These are phyloP conservation scores for Aspergillus heteromorphus DNA, from an alignment of 495 filamentous ascomycete species.

Conservation along the genomic window DNA sequence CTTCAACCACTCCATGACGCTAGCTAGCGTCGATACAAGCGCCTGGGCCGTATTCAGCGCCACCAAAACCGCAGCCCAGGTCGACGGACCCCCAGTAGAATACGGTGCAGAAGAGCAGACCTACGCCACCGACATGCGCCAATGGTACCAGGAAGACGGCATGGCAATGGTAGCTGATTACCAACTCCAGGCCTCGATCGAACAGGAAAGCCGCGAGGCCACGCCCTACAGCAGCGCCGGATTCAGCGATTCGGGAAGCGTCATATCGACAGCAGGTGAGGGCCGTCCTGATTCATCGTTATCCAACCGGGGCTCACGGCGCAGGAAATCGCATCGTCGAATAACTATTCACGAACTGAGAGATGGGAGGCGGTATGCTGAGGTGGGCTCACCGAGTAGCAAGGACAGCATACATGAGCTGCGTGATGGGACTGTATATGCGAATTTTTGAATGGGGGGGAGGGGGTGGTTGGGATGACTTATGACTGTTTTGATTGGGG, in stretches of 20 bases:
- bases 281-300: slow-evolving; percentile 14
- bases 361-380: slow-evolving; percentile 40
- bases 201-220: slow-evolving; percentile 29
- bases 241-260: slow-evolving; percentile 32
- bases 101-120: slow-evolving; percentile 52
- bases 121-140: slow-evolving; percentile 49
- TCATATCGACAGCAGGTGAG: slow-evolving; percentile 19
- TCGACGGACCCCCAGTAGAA: slow-evolving; percentile 62
- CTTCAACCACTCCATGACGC: slow-evolving; percentile 37
- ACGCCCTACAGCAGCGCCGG: slow-evolving; percentile 26
- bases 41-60: slow-evolving; percentile 61
- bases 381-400: slow-evolving; percentile 31
- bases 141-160: slow-evolving; percentile 34
- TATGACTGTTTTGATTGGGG: background rate
- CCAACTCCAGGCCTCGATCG: slow-evolving; percentile 34
- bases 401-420: slow-evolving; percentile 41
- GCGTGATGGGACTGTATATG: slow-evolving; percentile 43
- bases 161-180: slow-evolving; percentile 34
- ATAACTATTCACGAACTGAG: slow-evolving; percentile 43
- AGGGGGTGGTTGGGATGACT: background rate
- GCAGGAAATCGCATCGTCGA: slow-evolving; percentile 29
- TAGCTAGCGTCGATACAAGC: slow-evolving; percentile 45
- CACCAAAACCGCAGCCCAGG: slow-evolving; percentile 38
- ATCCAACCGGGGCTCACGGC: slow-evolving; percentile 28
- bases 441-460: slow-evolving; percentile 25